Conservation (phyloP, 2,329 filamentous ascomycete species). For the Nigrograna mackinnonii region DNA sequence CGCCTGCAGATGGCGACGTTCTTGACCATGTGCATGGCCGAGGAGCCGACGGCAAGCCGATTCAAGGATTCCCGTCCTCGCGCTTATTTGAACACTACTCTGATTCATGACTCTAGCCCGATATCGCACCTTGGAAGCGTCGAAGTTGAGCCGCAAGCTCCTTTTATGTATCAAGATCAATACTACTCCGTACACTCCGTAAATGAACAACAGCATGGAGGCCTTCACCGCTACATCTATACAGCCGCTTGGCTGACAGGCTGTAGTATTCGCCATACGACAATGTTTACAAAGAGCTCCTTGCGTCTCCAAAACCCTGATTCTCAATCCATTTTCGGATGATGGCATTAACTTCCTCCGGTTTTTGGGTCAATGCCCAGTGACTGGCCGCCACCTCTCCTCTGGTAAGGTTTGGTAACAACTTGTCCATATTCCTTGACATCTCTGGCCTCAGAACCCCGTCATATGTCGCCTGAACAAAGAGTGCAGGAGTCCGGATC, state of each 20-base stretch:
- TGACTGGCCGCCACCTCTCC: constrained; percentile 72
- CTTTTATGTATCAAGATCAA: constrained; percentile 7
- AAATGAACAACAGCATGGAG: constrained; percentile 1
- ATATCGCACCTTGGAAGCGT: constrained; percentile 13
- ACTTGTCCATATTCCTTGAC: constrained; percentile 70
- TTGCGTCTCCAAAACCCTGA: constrained; percentile 52
- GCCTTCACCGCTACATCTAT: constrained; percentile 5
- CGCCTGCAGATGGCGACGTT: constrained; percentile 4
- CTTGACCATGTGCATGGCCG: constrained; percentile 10
- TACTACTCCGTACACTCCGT: not conserved
- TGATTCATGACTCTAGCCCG: constrained; percentile 10
- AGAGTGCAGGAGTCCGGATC: constrained; percentile 62
- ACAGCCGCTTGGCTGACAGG: not conserved
- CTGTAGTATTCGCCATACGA: not conserved
- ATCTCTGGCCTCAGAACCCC: constrained; percentile 72
- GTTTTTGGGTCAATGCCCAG: constrained; percentile 80
- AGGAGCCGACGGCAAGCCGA: constrained; percentile 10
- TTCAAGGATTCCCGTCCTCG: constrained; percentile 2
- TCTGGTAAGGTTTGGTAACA: constrained; percentile 66
- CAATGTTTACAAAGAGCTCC: constrained; percentile 46
- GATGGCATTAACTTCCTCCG: constrained; percentile 69
- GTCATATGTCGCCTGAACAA: constrained; percentile 75
- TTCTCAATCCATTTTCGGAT: constrained; percentile 69
- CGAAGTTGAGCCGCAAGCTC: constrained; percentile 7
- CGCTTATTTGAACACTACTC: constrained; percentile 1